These are phyloP conservation scores for Scytalidium sp. DNA, from an alignment of 2,329 filamentous ascomycete genomes.

Conservation along the genomic window DNA sequence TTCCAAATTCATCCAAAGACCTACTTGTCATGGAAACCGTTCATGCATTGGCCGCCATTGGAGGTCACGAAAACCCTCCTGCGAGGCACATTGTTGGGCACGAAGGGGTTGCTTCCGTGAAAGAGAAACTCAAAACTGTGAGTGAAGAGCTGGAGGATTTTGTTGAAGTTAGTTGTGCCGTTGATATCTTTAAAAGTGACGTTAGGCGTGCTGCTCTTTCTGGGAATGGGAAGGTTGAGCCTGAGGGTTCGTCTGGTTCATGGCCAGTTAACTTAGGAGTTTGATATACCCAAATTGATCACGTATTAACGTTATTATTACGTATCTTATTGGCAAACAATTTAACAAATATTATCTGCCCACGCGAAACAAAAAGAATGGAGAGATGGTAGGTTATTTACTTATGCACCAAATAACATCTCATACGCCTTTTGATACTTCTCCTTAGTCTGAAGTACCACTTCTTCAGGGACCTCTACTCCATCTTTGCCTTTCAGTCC, in stretches of 20 bases:
- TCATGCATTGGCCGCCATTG: conserved; percentile 85
- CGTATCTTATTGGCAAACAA: no score
- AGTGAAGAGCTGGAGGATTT: conserved; percentile 97
- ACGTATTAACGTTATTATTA: no score
- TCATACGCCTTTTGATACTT: not conserved
- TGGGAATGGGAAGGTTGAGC: conserved; percentile 5
- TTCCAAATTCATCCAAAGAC: conserved; percentile 67
- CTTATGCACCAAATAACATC: not conserved
- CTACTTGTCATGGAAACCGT: conserved; percentile 84
- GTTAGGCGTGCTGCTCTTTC: conserved; percentile 22
- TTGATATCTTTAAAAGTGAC: conserved; percentile 30
- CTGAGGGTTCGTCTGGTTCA: no score
- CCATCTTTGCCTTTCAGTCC: conserved; percentile 74
- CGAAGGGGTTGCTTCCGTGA: conserved; percentile 83
- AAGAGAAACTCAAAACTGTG: conserved; percentile 94
- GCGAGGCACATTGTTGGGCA: conserved; percentile 90
- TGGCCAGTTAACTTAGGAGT: no score
- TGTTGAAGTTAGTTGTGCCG: conserved; percentile 70
- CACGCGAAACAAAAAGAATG: no score
- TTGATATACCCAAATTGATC: no score
- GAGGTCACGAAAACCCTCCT: conserved; percentile 92
- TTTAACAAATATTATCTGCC: no score
- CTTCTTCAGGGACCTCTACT: conserved; percentile 38
- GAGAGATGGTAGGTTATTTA: not conserved
- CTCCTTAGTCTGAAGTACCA: not conserved